These are phyloP conservation scores for Forsythia viridissima DNA, from an alignment of 257 asterid genomes.

Conservation along the genomic window DNA sequence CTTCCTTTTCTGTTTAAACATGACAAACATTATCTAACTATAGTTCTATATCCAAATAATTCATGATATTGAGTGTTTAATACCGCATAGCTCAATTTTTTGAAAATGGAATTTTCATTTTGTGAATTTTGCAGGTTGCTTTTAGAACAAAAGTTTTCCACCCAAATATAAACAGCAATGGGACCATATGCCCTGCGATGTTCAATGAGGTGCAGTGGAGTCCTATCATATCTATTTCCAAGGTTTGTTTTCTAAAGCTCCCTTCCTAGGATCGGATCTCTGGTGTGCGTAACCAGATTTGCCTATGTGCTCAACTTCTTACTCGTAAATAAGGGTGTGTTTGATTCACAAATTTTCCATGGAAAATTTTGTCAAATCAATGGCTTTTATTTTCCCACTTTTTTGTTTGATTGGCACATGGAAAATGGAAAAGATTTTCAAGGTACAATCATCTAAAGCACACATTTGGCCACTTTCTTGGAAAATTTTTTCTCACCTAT, in stretches of 20 bases:
- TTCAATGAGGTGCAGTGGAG: conserved; percentile 88
- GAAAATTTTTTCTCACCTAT: too few relatives aligned
- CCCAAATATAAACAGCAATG: conserved; percentile 82
- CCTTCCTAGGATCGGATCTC: background rate
- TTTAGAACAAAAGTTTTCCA: conserved; percentile 91
- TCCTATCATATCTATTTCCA: conserved; percentile 85
- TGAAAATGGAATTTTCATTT: background rate
- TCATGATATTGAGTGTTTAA: background rate
- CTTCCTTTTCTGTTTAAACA: background rate
- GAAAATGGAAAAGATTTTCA: too few relatives aligned
- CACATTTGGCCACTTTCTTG: too few relatives aligned
- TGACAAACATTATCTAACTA: background rate
- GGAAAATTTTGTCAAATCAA: too few relatives aligned
- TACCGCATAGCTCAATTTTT: too few relatives aligned
- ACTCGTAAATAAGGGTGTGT: background rate
- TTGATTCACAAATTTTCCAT: too few relatives aligned
- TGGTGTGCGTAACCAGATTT: too few relatives aligned
- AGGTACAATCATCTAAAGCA: too few relatives aligned
- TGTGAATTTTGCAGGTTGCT: conserved; percentile 63
- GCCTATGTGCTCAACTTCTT: too few relatives aligned
- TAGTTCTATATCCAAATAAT: background rate
- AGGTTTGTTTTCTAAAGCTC: conserved; percentile 40
- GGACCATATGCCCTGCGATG: conserved; percentile 84
- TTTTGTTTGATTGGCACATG: too few relatives aligned
- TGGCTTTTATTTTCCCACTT: too few relatives aligned